These are phyloP conservation scores for Lichtheimia hyalospora DNA, from an alignment of 371 early-diverging fungal genomes.

Conservation along the genomic window DNA sequence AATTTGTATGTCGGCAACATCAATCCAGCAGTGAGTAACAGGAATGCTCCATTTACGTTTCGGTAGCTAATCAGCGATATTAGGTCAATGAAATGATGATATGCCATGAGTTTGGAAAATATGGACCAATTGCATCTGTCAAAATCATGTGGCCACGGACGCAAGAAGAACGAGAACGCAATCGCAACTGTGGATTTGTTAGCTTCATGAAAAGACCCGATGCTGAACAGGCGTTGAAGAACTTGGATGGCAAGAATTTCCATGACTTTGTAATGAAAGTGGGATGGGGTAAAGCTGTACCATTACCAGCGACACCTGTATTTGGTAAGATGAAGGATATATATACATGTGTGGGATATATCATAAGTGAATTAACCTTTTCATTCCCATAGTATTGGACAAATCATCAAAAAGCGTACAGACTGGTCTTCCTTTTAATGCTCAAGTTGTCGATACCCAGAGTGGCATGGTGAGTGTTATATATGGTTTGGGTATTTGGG, in stretches of 20 bases:
- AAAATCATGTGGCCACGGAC: slow-evolving; percentile 97
- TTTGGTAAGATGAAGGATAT: slow-evolving; percentile 52
- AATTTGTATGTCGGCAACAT: slow-evolving; percentile 91
- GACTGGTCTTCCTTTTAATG: slow-evolving; percentile 76
- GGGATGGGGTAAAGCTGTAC: slow-evolving; percentile 90
- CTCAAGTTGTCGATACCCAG: slow-evolving; percentile 37
- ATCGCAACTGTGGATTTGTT: slow-evolving; percentile 86
- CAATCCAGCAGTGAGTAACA: slow-evolving; percentile 44
- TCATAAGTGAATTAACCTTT: not conserved
- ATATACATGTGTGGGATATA: not conserved
- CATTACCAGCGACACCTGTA: slow-evolving; percentile 77
- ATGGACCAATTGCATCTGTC: slow-evolving; percentile 90
- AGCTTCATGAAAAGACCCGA: slow-evolving; percentile 83
- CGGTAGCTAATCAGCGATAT: not conserved
- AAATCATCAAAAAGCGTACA: slow-evolving; percentile 20
- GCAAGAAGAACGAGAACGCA: slow-evolving; percentile 77
- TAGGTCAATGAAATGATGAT: slow-evolving; percentile 69
- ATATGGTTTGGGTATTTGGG: not conserved
- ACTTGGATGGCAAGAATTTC: slow-evolving; percentile 74
- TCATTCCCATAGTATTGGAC: slow-evolving; percentile 30
- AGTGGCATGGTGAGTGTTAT: slow-evolving; percentile 18
- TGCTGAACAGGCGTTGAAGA: slow-evolving; percentile 73
- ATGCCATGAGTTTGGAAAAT: slow-evolving; percentile 76
- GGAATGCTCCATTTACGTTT: not conserved
- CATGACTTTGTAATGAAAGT: slow-evolving; percentile 68